Base-by-base conservation (phyloP, 2,329 filamentous ascomycete genomes). In the Ceratocystis colombiana region DNA sequence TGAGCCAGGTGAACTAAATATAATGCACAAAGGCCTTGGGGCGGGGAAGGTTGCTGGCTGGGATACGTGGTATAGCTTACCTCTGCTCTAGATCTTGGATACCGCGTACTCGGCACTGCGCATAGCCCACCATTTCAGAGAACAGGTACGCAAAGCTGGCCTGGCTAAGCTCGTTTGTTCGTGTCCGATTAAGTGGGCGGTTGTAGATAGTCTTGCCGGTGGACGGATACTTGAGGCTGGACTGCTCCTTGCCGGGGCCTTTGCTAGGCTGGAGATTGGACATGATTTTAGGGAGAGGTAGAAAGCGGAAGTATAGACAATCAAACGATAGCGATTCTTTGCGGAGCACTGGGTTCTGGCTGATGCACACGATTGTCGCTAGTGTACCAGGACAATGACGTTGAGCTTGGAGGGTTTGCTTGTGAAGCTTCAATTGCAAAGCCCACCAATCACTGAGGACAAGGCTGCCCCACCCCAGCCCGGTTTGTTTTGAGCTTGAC, bases 131-230 rank as follows among this genome's bases (percentile, higher is more conserved):
- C 89, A 97, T 96, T 79, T 96, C 93, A 68, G 88, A 87, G 75
- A 99, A 97, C 68, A 99, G 81, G 76, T 96, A 97, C 53, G 94
- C 93, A 77, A 99, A 97, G 77, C 90, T 91, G 10, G 94, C 85
- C 74, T 95, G 88, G 75, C 91, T 96, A 70, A 95, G 84, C 79
- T 97, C 93, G 67, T 89, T 84, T 71, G 89, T 90, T 75, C 90
- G 89, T 72, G 87, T 88, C 70, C 94, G 88, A 77, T 96, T 96
- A 69, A 97, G 81, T 69, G 96, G 91, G 66, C 94, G 85, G 80
- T 96, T 91, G 80, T 97, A 99, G 79, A 99, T 97, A 70, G 91
- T 96, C 79, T 97, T 97, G 79, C 91, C 90, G 76, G 86, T 96
- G 66, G 89, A 89, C 61, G 94, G 93, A 73, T 95, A 90, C 71